Percentiles rank a stretch among this genome's conserved stretches.
These are phyloP conservation scores for Exophiala phaeomuriformis DNA, from an alignment of 2,329 filamentous ascomycete species.

Conservation along the genomic window DNA sequence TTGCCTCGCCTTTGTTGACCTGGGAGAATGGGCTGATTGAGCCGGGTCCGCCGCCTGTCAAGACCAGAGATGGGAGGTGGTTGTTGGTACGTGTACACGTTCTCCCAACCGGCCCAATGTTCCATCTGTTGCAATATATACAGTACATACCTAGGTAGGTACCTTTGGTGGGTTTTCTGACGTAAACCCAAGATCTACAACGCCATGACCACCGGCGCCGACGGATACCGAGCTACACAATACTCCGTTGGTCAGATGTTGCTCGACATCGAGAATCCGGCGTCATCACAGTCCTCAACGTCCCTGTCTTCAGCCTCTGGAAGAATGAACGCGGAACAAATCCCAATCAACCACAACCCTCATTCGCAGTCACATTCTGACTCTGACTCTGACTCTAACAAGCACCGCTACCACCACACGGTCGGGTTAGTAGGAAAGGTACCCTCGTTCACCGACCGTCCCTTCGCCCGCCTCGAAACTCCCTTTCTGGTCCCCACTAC, in stretches of 20 bases:
- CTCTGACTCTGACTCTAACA: background rate
- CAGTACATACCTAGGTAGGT: too few species aligned
- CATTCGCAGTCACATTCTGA: background rate
- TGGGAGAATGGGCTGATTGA: slow-evolving; percentile 34
- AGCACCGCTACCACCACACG: background rate
- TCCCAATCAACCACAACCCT: background rate
- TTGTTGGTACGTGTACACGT: slow-evolving; percentile 22
- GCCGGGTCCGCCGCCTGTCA: slow-evolving; percentile 31
- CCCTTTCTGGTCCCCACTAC: slow-evolving; percentile 29
- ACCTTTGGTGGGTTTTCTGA: background rate
- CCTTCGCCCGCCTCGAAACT: slow-evolving; percentile 30
- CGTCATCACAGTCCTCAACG: background rate
- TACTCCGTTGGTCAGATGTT: slow-evolving; percentile 34
- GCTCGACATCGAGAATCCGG: slow-evolving; percentile 26
- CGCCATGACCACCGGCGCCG: slow-evolving; percentile 25
- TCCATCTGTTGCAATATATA: too few species aligned
- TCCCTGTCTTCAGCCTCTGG: too few species aligned
- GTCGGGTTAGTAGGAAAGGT: background rate
- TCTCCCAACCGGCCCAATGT: background rate
- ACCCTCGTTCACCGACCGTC: slow-evolving; percentile 10
- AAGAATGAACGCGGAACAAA: background rate
- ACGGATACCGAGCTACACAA: slow-evolving; percentile 28
- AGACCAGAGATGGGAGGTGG: slow-evolving; percentile 33
- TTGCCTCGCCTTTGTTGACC: slow-evolving; percentile 27
- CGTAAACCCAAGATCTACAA: slow-evolving; percentile 12